Evolutionary conservation across 2,329 filamentous ascomycete species (phyloP).

Genomic region (Calonectria pteridis): DNA sequence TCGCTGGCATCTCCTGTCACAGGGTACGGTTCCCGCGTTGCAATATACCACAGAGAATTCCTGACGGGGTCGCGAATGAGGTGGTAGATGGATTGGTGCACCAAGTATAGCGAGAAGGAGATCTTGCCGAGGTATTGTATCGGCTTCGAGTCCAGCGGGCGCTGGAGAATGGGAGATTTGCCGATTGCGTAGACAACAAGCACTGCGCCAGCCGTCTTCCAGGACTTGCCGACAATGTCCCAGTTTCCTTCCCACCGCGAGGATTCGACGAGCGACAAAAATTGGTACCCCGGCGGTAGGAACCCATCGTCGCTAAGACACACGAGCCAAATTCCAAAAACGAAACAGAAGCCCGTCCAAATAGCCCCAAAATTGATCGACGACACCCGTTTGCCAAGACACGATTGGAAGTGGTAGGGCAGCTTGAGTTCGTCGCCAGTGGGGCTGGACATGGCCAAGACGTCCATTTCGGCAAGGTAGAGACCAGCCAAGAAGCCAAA

Average conservation of each 20-base stretch:
- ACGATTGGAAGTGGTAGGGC: slow-evolving; percentile 3
- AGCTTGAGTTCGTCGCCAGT: slow-evolving; percentile 11
- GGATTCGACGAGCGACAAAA: slow-evolving; percentile 18
- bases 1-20: slow-evolving; percentile 13
- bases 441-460: slow-evolving; percentile 2
- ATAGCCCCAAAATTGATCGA: slow-evolving; percentile 11
- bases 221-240: slow-evolving; percentile 22
- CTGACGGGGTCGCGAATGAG: slow-evolving; percentile 20
- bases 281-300: slow-evolving; percentile 24
- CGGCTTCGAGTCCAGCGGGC: slow-evolving; percentile 16
- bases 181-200: slow-evolving; percentile 26
- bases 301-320: slow-evolving; percentile 26
- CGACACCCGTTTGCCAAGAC: neutral
- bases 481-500: slow-evolving; percentile 24
- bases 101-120: slow-evolving; percentile 26
- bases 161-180: slow-evolving; percentile 21
- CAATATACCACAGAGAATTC: slow-evolving; percentile 19
- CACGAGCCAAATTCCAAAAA: slow-evolving; percentile 25
- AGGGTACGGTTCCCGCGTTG: slow-evolving; percentile 16
- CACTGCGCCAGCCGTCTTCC: slow-evolving; percentile 27
- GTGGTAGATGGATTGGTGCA: slow-evolving; percentile 29
- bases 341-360: slow-evolving; percentile 9
- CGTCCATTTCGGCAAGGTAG: slow-evolving; percentile 25
- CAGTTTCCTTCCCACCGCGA: slow-evolving; percentile 25
- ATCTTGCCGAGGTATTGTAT: slow-evolving; percentile 28